Evolutionary conservation across 2,329 filamentous ascomycete species (phyloP).

Genomic region (Zymoseptoria crescenta): DNA sequence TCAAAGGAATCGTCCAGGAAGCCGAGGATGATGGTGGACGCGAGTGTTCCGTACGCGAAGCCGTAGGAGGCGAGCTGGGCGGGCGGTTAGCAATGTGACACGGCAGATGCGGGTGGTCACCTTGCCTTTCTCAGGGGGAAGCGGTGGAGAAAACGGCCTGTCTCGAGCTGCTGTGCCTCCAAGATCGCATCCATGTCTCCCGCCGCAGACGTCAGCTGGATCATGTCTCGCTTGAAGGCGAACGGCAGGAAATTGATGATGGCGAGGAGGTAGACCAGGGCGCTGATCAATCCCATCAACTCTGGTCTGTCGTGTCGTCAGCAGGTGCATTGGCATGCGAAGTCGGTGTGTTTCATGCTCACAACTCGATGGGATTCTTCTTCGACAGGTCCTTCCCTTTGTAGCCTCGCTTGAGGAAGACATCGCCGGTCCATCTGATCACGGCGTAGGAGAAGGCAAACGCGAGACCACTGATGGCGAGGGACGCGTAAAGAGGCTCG

Average conservation of each 20-base stretch:
- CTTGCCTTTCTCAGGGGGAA: conserved; percentile 78
- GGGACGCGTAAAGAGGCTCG: conserved; percentile 78
- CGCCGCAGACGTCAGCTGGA: conserved; percentile 85
- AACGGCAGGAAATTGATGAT: conserved; percentile 93
- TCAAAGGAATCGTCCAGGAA: conserved; percentile 96
- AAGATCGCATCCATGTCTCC: conserved; percentile 83
- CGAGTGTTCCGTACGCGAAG: conserved; percentile 85
- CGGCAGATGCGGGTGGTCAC: conserved; percentile 34
- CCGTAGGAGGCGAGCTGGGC: conserved; percentile 82
- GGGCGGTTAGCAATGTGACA: conserved; percentile 33
- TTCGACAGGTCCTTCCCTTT: conserved; percentile 88
- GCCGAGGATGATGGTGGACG: conserved; percentile 82
- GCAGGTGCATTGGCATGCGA: conserved; percentile 5
- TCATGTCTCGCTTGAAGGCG: conserved; percentile 96
- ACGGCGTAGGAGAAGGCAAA: conserved; percentile 76
- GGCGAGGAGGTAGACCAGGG: conserved; percentile 80
- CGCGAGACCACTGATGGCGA: conserved; percentile 77
- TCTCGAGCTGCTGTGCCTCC: conserved; percentile 64
- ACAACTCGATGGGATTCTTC: conserved; percentile 65
- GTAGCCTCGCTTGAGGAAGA: conserved; percentile 80
- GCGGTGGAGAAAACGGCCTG: conserved; percentile 75
- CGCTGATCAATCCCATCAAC: conserved; percentile 91
- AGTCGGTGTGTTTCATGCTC: conserved; percentile 25
- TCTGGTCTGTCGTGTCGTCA: conserved; percentile 56
- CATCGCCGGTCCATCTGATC: conserved; percentile 86